Evolutionary conservation across 768 basidiomycete species (phyloP), one percentile per base, ranked within the genome.

Genomic region (Tulasnella sp.): DNA sequence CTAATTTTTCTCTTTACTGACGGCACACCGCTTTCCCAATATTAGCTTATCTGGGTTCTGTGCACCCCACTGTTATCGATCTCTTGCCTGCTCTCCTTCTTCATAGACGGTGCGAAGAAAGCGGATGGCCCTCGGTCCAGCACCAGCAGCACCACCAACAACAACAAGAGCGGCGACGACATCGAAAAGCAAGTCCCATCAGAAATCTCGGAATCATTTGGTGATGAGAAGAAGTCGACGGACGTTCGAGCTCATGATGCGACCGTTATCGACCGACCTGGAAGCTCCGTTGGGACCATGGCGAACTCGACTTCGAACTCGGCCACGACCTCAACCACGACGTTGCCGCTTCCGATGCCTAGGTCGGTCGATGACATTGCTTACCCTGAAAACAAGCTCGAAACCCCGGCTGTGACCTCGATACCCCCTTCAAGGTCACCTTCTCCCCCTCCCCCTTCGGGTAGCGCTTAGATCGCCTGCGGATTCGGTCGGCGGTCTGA

Each of bases 41-140:
- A 19, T 27, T 52, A 81, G 81, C 42, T 75, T 72, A 79, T 94
- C 79, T 94, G 93, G 93, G 88, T 89, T 21, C 88, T 92, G 44
- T 94, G 92, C 84, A 86, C 90, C 56, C 93, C 93, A 72, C 71
- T 79, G 71, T 71, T 73, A 38, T 42, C 34, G 71, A 44, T 79
- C 44, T 79, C 78, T 68, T 73, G 68, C 71, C 62, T 79, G n/a
- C 44, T 79, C 9, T 72, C 78, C 7, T 46, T 79, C 78, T 58
- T 77, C 58, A 71, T 77, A 34, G 56, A 52, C 62, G 58, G 52
- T n/a, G 62, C 36, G 48, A 77, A 40, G 38, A 58, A 46, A 18
- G 58, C 76, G 76, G 38, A 77, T 12, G 36, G 18, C 27, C 48
- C 56, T 27, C 46, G 19, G 56, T 38, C 48, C 46, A 75, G 31